These are phyloP conservation scores for Pseudogymnoascus destructans DNA, from an alignment of 2,329 filamentous ascomycete genomes.

Conservation along the genomic window DNA sequence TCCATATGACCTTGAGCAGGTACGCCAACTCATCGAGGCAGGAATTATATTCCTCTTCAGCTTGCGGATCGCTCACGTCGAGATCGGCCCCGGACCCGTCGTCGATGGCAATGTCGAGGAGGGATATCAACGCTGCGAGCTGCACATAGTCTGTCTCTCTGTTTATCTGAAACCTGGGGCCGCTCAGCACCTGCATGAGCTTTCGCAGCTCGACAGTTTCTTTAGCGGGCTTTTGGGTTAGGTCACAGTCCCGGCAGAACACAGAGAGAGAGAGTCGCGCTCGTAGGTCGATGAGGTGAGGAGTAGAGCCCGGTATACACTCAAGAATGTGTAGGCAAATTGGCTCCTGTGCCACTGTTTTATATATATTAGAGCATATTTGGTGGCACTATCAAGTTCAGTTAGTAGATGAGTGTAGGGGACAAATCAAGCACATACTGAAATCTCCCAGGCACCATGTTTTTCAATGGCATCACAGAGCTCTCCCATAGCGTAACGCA, in stretches of 20 bases:
- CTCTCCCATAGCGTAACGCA: conserved; percentile 32
- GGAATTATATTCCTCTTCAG: conserved; percentile 49
- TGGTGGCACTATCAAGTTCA: conserved; percentile 33
- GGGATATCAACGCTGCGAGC: conserved; percentile 49
- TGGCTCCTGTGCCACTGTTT: conserved; percentile 33
- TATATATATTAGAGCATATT: conserved; percentile 35
- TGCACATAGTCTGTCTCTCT: conserved; percentile 53
- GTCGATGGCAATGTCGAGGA: conserved; percentile 66
- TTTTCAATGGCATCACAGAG: conserved; percentile 33
- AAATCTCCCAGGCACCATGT: conserved; percentile 27
- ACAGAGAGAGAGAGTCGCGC: conserved; percentile 53
- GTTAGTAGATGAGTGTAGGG: conserved; percentile 11
- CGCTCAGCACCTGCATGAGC: conserved; percentile 34
- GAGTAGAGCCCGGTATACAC: conserved; percentile 41
- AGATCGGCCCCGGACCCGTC: conserved; percentile 34
- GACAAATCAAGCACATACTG: neutral
- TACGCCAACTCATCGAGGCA: conserved; percentile 54
- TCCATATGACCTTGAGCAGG: conserved; percentile 43
- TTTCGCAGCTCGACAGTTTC: conserved; percentile 27
- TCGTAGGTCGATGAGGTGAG: conserved; percentile 45
- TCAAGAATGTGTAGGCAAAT: conserved; percentile 46
- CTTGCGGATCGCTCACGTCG: conserved; percentile 24
- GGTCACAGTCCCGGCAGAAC: conserved; percentile 39
- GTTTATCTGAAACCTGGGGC: conserved; percentile 38
- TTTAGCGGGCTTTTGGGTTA: conserved; percentile 32